Evolutionary conservation across 1,284 basidiomycete species (phyloP), one percentile per base, ranked within the genome.

Genomic region (Trichosporon sp.): DNA sequence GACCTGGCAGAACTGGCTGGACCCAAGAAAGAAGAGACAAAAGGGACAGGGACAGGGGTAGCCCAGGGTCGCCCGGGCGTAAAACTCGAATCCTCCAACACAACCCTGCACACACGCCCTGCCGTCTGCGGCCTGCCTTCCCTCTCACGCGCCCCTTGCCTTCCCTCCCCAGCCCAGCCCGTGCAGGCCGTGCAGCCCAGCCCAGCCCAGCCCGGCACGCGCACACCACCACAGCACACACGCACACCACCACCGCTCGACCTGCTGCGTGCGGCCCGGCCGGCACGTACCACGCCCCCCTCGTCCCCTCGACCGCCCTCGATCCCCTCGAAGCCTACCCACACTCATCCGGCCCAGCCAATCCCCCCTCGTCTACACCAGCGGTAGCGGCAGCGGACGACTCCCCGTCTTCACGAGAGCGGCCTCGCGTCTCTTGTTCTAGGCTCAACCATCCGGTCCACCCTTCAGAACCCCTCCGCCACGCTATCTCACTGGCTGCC

Each of bases 21-120:
- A 51, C 47, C 47, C 47, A 51, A 51, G 44, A 51, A 51, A 51
- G 47, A 51, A 51, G 47, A 51, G 21, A 51, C 47, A 25, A 51
- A 31, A 60, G 56, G 56, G 56, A 29, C 56, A 60, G 56, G 56
- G 56, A 29, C 56, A 60, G 56, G 56, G 56, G 56, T 31, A 60
- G 27, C 29, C n/a, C 56, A 60, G 56, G 56, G 56, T 31, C 12
- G 1, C 15, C 27, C 18, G 27, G 27, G 56, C 32, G 27, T 32
- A 29, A 60, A 31, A 31, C 56, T 58, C 53, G 53, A 29, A 15
- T 58, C 25, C 53, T 58, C 27, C 25, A 27, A 31, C 53, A 21
- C 53, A 27, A 58, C 53, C 53, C 53, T 58, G 25, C 53, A 31
- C 12, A 18, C 27, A n/a, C 29, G 15, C 56, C 56, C 56, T 31